Evolutionary conservation across 1,284 basidiomycete genomes (phyloP).

Genomic region (Mycosarcoma maydis): DNA sequence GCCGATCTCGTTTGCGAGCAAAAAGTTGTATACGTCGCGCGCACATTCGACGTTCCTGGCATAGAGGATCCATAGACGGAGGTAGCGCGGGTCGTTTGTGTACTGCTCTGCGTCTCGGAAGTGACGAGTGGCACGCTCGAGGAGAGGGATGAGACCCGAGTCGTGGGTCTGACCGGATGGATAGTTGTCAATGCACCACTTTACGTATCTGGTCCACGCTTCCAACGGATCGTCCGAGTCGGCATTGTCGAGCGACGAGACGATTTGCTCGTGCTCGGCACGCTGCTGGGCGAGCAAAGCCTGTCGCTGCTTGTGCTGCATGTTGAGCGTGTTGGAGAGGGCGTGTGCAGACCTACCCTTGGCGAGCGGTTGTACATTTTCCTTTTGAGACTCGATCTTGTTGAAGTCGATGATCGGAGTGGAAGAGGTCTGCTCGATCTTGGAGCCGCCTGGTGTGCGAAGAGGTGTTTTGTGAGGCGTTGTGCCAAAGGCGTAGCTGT

Average conservation of each 20-base stretch:
- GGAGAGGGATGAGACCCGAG: constrained; percentile 73
- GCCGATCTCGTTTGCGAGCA: constrained; percentile 82
- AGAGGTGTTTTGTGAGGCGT: constrained; percentile 61
- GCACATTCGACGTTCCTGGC: constrained; percentile 63
- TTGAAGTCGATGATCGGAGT: constrained; percentile 65
- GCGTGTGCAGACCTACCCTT: constrained; percentile 72
- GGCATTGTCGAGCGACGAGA: constrained; percentile 43
- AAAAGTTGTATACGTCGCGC: constrained; percentile 70
- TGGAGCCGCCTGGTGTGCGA: constrained; percentile 51
- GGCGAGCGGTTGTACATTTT: constrained; percentile 73
- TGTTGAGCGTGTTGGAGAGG: constrained; percentile 67
- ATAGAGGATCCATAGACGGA: constrained; percentile 87
- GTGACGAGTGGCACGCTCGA: constrained; percentile 79
- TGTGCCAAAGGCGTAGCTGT: constrained; percentile 17
- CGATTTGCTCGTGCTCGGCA: constrained; percentile 47
- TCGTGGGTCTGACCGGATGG: constrained; percentile 74
- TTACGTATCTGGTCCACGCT: constrained; percentile 71
- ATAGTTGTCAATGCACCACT: constrained; percentile 75
- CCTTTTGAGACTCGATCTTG: constrained; percentile 72
- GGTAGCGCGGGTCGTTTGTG: constrained; percentile 84
- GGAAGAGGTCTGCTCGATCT: constrained; percentile 61
- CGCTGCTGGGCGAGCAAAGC: constrained; percentile 51
- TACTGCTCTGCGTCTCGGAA: constrained; percentile 84
- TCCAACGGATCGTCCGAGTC: constrained; percentile 58
- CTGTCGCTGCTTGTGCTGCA: constrained; percentile 59